These are phyloP conservation scores for Lepidium didymum DNA, from an alignment of 345 rosid genomes.

Conservation along the genomic window DNA sequence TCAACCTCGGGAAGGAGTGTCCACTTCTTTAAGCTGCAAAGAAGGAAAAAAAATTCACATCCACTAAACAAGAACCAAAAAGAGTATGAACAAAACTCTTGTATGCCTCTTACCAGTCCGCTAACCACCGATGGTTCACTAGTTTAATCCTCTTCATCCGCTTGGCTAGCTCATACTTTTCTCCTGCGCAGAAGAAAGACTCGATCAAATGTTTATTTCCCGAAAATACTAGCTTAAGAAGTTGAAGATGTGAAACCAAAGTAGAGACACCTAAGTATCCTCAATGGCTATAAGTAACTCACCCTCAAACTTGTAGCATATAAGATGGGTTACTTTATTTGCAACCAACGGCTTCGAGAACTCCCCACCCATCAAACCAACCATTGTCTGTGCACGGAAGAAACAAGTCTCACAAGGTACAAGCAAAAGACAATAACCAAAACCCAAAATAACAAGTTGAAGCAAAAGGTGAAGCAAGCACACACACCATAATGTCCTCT, in stretches of 20 bases:
- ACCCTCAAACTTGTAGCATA: conserved; percentile 98
- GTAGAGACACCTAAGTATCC: neutral
- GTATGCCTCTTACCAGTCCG: conserved; percentile 55
- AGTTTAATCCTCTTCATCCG: conserved; percentile 68
- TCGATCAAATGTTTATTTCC: neutral
- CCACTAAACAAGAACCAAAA: neutral
- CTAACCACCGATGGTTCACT: conserved; percentile 90
- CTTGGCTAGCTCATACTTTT: conserved; percentile 90
- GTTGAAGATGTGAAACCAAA: neutral
- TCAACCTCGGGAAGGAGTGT: conserved; percentile 69
- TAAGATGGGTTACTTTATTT: conserved; percentile 79
- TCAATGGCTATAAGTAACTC: conserved; percentile 4
- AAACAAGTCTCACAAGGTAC: neutral
- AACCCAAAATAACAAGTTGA: neutral
- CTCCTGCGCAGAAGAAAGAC: conserved; percentile 45
- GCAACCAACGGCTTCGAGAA: conserved; percentile 92
- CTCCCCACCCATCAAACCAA: conserved; percentile 79
- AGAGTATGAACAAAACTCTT: conserved; percentile 2
- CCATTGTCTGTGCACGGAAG: conserved; percentile 60
- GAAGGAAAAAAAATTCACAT: neutral
- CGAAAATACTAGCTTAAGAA: neutral
- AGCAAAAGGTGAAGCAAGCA: neutral
- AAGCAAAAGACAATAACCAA: neutral
- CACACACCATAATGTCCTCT: conserved; percentile 79
- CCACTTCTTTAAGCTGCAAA: conserved; percentile 81